Base-by-base conservation (phyloP, 306 rosid genomes). In the Mimosa bimucronata region DNA sequence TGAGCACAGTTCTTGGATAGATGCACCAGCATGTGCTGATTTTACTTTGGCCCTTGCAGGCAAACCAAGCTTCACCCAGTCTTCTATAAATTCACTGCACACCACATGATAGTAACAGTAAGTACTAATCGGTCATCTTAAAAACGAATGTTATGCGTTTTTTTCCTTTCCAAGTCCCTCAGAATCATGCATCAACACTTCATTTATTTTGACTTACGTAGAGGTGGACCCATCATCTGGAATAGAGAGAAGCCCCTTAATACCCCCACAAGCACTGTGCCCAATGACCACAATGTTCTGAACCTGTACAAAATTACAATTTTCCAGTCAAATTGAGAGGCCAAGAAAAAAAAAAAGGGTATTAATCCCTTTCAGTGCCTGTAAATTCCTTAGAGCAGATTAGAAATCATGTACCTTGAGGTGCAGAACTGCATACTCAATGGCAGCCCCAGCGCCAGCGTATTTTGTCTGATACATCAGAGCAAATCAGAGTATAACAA, bases 231-330 rank as follows among this genome's bases (percentile, higher is more conserved):
- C 97, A 81, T 90, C 90, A 48, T 13, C 86, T 42, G 94, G 88
- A 28, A 94, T 62, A 23, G 94, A 87, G 85, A 94, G 15, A 67
- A 94, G 98, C 18, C 94, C 98, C 90, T 94, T 94, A 26, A 94
- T 92, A 61, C 98, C 98, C 62, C 98, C 98, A 86, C 98, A 91
- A 86, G 94, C 97, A 55, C 98, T 94, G 90, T 94, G 98, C 13
- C 90, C 90, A 81, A 87, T 87, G 64, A 87, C 88, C 45, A 87
- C 88, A 80, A 95, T 95, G 83, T 91, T 77, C 73, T 88, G 81
- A 44, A 95, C 98, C 98, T 95, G 77, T 55, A 34, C 19, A 29
- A 45, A 44, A 37, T 40, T 9, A 21, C 29, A 31, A 71, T 14
- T 25, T 15, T 5, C 48, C 9, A 29, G 11, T 21, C 15, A 21